Evolutionary conservation across 2,329 filamentous ascomycete species (phyloP).

Genomic region (Immersiporthe knoxdaviesiana): DNA sequence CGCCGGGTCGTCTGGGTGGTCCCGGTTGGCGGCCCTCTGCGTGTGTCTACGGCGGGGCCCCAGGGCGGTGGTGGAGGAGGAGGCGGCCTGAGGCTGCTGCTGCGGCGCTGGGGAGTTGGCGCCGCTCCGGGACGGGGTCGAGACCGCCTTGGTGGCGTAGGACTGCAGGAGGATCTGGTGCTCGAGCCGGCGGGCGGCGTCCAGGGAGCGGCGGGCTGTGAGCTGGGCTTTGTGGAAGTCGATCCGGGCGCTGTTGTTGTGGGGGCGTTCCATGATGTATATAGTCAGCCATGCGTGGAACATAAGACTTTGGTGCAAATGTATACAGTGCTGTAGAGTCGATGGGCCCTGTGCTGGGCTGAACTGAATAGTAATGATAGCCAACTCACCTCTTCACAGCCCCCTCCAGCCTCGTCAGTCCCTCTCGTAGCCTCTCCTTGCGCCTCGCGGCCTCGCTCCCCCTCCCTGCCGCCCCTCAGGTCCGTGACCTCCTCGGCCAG

Average conservation of each 20-base stretch:
- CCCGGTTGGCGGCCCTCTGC: slow-evolving; percentile 33
- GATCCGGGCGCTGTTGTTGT: slow-evolving; percentile 52
- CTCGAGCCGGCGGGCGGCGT: slow-evolving; percentile 74
- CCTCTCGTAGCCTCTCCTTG: slow-evolving; percentile 67
- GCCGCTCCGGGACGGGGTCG: slow-evolving; percentile 36
- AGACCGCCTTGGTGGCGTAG: slow-evolving; percentile 45
- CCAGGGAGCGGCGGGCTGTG: slow-evolving; percentile 73
- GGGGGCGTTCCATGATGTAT: not conserved
- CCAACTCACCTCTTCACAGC: slow-evolving; percentile 69
- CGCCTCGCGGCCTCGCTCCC: slow-evolving; percentile 63
- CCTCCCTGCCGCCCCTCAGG: slow-evolving; percentile 55
- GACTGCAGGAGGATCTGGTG: slow-evolving; percentile 74
- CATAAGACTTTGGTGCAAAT: not conserved
- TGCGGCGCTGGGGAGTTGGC: slow-evolving; percentile 40
- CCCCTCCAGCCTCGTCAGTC: slow-evolving; percentile 66
- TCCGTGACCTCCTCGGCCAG: slow-evolving; percentile 78
- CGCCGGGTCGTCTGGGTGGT: slow-evolving; percentile 67
- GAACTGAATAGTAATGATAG: not conserved
- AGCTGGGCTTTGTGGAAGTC: slow-evolving; percentile 84
- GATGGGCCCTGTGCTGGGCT: not conserved
- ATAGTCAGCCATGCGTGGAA: not conserved
- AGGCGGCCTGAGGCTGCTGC: slow-evolving; percentile 23
- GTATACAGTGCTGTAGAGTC: not conserved
- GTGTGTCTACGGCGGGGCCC: slow-evolving; percentile 20
- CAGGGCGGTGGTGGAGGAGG: not conserved